Base-by-base conservation (phyloP, 306 rosid genomes). In the Glycyrrhiza uralensis region DNA sequence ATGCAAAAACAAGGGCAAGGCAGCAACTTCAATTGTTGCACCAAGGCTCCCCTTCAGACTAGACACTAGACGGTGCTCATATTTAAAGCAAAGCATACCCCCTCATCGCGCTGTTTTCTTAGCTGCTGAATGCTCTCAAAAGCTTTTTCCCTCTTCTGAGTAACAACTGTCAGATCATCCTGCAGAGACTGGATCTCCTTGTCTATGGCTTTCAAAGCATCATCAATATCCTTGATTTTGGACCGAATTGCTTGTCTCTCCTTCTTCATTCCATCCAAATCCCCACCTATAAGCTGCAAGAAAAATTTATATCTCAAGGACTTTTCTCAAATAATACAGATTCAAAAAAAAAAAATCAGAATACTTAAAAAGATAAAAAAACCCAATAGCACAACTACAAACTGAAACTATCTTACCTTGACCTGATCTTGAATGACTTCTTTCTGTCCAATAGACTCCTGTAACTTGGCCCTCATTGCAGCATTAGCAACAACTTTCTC, bases 181-280 rank as follows among this genome's bases (percentile, higher is more conserved):
- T 82, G 86, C 20, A 91, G 80, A 52, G 87, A 55, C 69, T 80
- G 69, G 71, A 95, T 86, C 56, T 88, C 93, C 55, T 84, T 76
- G 57, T 95, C 93, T 23, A 85, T 49, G 28, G 60, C 73, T 61
- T 84, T 82, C 64, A 89, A 64, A 18, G 59, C 85, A 18, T 89
- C 96, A 33, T 95, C 97, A 51, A 91, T 83, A 75, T 91, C 90
- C 85, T 86, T 84, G 85, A 95, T 95, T 79, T 95, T 91, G 80
- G 85, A 80, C 80, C 88, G 74, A 81, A 91, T 76, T 0, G 75
- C 79, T 52, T 91, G 87, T 75, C 92, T 89, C 73, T 95, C 97
- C 82, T 91, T 95, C 86, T 84, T 91, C 66, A 89, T 95, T 74
- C 96, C 99, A 82, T 86, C 83, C 87, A 91, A 82, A 84, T 94